Conservation (phyloP, 2,329 filamentous ascomycete species). For the Microsporum audouinii region DNA sequence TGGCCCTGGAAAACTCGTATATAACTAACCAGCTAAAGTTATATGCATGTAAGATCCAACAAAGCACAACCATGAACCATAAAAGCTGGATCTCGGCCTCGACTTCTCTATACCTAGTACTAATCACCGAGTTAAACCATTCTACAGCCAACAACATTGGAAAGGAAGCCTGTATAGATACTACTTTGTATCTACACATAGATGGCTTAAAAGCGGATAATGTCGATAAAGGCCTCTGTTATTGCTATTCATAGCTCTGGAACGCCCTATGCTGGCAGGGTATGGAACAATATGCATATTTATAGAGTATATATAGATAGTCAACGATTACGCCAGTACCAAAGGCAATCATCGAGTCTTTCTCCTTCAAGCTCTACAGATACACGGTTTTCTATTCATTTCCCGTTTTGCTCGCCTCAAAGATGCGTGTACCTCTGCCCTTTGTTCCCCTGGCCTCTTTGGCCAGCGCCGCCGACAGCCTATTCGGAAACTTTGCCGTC, state of each 20-base stretch:
- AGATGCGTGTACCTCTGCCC: not conserved
- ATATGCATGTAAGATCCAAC: not conserved
- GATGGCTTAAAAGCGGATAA: not conserved
- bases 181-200: not conserved
- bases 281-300: not conserved
- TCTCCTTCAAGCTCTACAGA: not conserved
- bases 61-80: not conserved
- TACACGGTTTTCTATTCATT: conserved; percentile 3
- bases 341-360: not conserved
- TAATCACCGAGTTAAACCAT: not conserved
- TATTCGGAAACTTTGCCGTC: not conserved
- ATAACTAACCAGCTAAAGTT: not conserved
- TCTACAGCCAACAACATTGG: not conserved
- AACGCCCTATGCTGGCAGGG: too few species aligned
- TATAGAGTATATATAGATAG: not conserved
- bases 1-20: not conserved
- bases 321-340: not conserved
- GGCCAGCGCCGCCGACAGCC: not conserved
- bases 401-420: conserved; percentile 1
- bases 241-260: not conserved
- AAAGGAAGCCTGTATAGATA: not conserved
- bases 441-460: not conserved
- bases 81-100: not conserved
- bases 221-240: not conserved
- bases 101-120: not conserved